phyloP scores from a whole-genome alignment of 2,329 filamentous ascomycete species.

The Xylaria digitata region DNA sequence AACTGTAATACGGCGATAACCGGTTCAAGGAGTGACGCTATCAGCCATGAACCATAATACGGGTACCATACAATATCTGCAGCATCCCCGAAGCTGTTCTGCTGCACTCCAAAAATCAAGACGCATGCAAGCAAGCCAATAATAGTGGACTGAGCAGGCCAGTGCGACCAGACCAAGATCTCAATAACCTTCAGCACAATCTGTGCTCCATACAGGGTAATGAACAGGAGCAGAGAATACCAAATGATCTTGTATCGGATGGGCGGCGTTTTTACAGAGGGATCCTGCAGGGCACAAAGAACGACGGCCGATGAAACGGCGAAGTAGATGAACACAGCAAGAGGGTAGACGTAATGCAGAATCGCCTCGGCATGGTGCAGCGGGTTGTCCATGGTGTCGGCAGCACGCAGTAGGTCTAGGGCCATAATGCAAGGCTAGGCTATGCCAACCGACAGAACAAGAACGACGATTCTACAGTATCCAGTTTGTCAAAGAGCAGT shows the following conservation, averaged over 20 bases:
- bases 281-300: conserved; percentile 65
- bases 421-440: conserved; percentile 12
- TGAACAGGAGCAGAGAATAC: conserved; percentile 56
- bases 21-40: conserved; percentile 68
- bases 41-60: conserved; percentile 70
- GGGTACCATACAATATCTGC: conserved; percentile 69
- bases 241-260: conserved; percentile 58
- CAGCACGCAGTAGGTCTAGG: conserved; percentile 8
- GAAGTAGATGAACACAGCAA: conserved; percentile 68
- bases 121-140: conserved; percentile 71
- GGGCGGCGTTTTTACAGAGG: conserved; percentile 51
- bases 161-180: conserved; percentile 51
- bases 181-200: conserved; percentile 55
- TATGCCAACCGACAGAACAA: conserved; percentile 16
- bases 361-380: conserved; percentile 52
- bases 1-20: conserved; percentile 56
- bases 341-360: conserved; percentile 70
- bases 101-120: conserved; percentile 71
- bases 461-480: conserved; percentile 9
- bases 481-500: conserved; percentile 10
- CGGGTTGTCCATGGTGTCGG: conserved; percentile 32
- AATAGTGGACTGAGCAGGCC: conserved; percentile 59
- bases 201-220: conserved; percentile 62
- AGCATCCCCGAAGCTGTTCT: conserved; percentile 64
- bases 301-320: conserved; percentile 62